These are phyloP conservation scores for Picea engelmannii DNA, from an alignment of 83 land plant species.

Conservation along the genomic window DNA sequence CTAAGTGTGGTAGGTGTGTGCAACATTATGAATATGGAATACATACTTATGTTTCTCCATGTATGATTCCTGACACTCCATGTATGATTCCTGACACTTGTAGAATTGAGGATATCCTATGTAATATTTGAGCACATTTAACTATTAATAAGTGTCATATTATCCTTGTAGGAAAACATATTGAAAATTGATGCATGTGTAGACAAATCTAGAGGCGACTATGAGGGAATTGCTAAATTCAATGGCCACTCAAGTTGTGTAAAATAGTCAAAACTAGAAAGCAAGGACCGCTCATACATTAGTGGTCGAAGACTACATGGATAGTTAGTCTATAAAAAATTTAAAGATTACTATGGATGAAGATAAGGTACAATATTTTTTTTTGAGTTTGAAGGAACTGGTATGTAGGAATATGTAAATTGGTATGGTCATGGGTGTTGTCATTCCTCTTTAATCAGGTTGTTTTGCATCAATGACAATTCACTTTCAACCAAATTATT, in stretches of 20 bases:
- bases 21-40: no score
- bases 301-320: conserved; percentile 98
- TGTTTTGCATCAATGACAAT: conserved; percentile 97
- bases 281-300: conserved; percentile 34
- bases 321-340: conserved; percentile 89
- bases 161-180: conserved; percentile 82
- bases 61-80: no score
- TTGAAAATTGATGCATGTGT: conserved; percentile 91
- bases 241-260: conserved; percentile 55
- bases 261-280: conserved; percentile 15
- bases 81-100: conserved; percentile 78
- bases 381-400: conserved; percentile 89
- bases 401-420: conserved; percentile 90
- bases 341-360: conserved; percentile 83
- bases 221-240: conserved; percentile 96
- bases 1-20: no score
- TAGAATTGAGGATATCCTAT: conserved; percentile 90
- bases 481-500: conserved; percentile 72
- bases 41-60: no score
- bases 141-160: conserved; percentile 98
- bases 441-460: conserved; percentile 96
- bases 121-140: conserved; percentile 94
- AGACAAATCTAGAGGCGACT: conserved; percentile 91
- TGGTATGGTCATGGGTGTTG: conserved; percentile 99
- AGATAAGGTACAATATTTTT: conserved; percentile 63